These are phyloP conservation scores for Candida sakaeoensis DNA, from an alignment of 805 yeast species.

Conservation along the genomic window DNA sequence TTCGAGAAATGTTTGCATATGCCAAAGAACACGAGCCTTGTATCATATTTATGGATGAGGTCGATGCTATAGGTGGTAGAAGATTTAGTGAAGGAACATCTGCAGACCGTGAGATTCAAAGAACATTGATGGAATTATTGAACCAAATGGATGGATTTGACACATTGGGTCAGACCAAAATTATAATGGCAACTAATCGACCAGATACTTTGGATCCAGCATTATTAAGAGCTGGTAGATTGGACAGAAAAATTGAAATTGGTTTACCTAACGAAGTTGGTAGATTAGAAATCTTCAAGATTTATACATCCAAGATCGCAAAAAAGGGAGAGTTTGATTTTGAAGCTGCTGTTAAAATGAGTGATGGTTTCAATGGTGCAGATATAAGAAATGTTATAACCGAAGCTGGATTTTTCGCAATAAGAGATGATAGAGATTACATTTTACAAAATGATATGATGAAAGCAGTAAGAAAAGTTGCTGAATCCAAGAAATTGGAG, in stretches of 20 bases:
- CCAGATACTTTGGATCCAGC: conserved; percentile 99
- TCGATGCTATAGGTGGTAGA: conserved; percentile 98
- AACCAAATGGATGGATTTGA: conserved; percentile 99
- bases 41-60: conserved; percentile 97
- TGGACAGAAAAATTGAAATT: conserved; percentile 94
- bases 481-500: conserved; percentile 94
- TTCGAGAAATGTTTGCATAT: conserved; percentile 96
- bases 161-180: conserved; percentile 92
- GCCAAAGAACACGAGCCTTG: conserved; percentile 98
- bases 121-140: conserved; percentile 93
- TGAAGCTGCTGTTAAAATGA: conserved; percentile 96
- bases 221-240: conserved; percentile 91
- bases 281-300: conserved; percentile 88
- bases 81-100: conserved; percentile 97
- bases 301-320: conserved; percentile 79
- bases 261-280: conserved; percentile 96
- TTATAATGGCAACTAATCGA: conserved; percentile 98
- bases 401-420: conserved; percentile 98
- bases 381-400: conserved; percentile 95
- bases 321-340: conserved; percentile 96
- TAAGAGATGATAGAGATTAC: conserved; percentile 95
- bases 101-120: conserved; percentile 97
- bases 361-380: conserved; percentile 98
- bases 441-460: conserved; percentile 89
- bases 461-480: conserved; percentile 98